Evolutionary conservation across 2,329 filamentous ascomycete species (phyloP), one percentile per base, ranked within the genome.

Genomic region (Sarocladiaceae sp.): DNA sequence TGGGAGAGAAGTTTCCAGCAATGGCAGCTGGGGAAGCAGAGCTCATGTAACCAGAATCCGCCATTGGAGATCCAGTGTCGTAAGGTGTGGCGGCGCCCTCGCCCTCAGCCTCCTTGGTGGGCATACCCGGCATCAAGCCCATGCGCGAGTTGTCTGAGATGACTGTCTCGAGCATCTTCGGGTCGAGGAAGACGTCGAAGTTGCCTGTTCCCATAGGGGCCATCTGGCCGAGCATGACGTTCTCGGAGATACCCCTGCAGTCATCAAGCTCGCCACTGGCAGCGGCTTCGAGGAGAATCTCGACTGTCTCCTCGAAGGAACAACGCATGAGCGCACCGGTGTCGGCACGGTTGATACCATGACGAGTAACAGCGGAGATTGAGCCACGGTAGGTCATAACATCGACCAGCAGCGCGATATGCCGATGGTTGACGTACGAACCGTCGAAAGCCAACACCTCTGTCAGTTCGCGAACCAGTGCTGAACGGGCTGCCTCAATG

Each of bases 241-340:
- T 99, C 74, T 99, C 94, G 15, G 94, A 97, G 49, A 99, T 93
- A 78, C 94, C 94, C 55, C 91, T 88, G 75, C 95, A 99, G 71
- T 99, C 94, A 65, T 99, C 94, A 28, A 99, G 80, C 70, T 99
- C 94, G 66, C 94, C 94, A 49, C 90, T 90, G 15, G 91, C 90
- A 22, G 94, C 94, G 55, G 94, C 95, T 66, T 99, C 94, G 18
- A 99, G 83, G 51, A 99, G 77, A 76, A 99, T 99, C 67, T 99
- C 95, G 36, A 99, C 94, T 1, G 94, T 99, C 71, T 99, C 95
- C 72, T 99, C 94, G 73, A 99, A 99, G 2, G 94, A 99, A 78
- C 95, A 99, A 69, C 94, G 88, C 94, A 99, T 99, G 62, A 99
- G 79, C 10, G 94, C 95, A 76, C 94, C 94, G 56, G 95, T 99